These are phyloP conservation scores for Neurospora sp. DNA, from an alignment of 495 filamentous ascomycete genomes.

Conservation along the genomic window DNA sequence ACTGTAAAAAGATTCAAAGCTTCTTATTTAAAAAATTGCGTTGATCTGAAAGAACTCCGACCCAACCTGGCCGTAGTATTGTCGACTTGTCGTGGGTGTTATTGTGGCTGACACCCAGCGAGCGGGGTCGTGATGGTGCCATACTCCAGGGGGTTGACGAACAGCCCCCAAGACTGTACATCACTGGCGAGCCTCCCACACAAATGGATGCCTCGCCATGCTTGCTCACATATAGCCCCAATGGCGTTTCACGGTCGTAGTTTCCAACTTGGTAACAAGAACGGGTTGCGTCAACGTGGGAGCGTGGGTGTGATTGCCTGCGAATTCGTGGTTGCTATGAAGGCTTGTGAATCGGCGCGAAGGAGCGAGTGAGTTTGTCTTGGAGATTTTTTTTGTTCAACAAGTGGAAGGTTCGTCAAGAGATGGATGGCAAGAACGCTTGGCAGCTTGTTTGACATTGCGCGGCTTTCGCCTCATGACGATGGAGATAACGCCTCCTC, in stretches of 20 bases:
- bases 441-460: background rate
- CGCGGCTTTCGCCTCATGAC: background rate
- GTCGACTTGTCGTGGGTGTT: background rate
- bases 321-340: background rate
- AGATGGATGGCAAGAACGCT: background rate
- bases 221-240: background rate
- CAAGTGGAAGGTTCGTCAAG: background rate
- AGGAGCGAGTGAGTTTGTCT: background rate
- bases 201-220: background rate
- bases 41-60: too few species aligned
- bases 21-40: background rate
- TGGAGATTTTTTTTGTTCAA: background rate
- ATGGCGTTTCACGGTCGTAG: background rate
- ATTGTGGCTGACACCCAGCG: background rate
- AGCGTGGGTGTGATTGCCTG: background rate
- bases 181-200: background rate
- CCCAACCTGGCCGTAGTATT: background rate
- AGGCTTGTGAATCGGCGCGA: background rate
- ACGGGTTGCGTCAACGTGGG: background rate
- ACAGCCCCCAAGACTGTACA: background rate
- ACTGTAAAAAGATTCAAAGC: background rate
- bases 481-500: background rate
- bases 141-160: background rate
- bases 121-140: background rate
- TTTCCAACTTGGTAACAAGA: background rate